Conservation (phyloP, 2,329 filamentous ascomycete species). For the Clonostachys rhizophaga region DNA sequence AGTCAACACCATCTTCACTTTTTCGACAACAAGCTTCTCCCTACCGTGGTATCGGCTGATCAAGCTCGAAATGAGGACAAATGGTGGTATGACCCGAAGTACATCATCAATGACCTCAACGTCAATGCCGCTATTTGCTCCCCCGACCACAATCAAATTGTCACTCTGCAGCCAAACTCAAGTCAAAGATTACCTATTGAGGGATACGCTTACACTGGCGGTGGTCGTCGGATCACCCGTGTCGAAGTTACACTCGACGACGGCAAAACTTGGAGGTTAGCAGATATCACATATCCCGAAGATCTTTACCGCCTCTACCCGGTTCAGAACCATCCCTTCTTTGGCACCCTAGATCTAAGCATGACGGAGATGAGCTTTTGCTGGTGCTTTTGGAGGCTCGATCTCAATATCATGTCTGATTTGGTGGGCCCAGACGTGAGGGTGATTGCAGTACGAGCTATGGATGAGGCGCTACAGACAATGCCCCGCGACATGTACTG, state of each 20-base stretch:
- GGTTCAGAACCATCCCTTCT: not conserved
- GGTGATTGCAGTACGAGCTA: not conserved
- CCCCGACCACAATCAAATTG: not conserved
- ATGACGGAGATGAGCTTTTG: not conserved
- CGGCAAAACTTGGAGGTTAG: not conserved
- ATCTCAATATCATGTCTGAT: not conserved
- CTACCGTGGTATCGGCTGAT: slow-evolving; percentile 7
- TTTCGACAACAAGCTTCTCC: slow-evolving; percentile 47
- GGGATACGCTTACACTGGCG: not conserved
- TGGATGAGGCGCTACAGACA: slow-evolving; percentile 3
- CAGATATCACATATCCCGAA: not conserved
- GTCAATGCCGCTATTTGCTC: not conserved
- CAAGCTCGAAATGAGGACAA: not conserved
- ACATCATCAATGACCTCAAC: not conserved
- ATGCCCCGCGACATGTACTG: slow-evolving; percentile 1
- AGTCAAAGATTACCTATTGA: not conserved
- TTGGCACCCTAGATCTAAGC: not conserved
- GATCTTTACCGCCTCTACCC: not conserved
- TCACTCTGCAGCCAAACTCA: not conserved
- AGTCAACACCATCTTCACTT: slow-evolving; percentile 41
- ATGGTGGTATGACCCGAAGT: not conserved
- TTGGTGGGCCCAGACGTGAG: not conserved
- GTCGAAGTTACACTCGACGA: not conserved
- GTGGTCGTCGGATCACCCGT: not conserved
- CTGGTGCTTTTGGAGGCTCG: not conserved